These are phyloP conservation scores for Hypericum perforatum DNA, from an alignment of 345 rosid species.

Conservation along the genomic window DNA sequence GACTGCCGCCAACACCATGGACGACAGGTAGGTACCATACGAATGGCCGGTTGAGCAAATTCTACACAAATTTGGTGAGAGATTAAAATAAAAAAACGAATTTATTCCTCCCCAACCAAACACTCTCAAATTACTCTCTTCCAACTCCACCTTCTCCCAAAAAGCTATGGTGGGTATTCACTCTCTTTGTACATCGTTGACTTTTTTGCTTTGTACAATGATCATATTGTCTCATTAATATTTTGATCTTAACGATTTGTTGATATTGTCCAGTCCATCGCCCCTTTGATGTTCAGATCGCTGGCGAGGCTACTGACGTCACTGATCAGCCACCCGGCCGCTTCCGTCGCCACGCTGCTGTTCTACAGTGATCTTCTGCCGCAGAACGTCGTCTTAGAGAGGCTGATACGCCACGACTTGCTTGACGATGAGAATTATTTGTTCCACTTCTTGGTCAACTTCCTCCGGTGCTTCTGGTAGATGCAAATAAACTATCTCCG, in stretches of 20 bases:
- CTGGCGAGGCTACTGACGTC: constrained; percentile 24
- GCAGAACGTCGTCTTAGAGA: constrained; percentile 22
- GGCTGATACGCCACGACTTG: constrained; percentile 36
- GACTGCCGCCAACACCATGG: no score
- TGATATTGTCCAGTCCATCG: constrained; percentile 24
- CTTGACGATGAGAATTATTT: constrained; percentile 37
- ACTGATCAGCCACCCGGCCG: constrained; percentile 26
- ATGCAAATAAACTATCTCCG: neutral
- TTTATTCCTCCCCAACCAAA: no score
- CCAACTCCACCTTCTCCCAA: neutral
- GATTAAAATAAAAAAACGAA: no score
- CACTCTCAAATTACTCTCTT: no score
- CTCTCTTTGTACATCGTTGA: neutral
- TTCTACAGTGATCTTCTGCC: constrained; percentile 46
- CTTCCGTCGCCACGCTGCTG: constrained; percentile 32
- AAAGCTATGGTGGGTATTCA: constrained; percentile 26
- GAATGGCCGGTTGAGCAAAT: no score
- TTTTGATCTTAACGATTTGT: no score
- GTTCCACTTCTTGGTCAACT: constrained; percentile 42
- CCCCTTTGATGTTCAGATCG: constrained; percentile 35
- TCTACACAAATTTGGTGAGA: no score
- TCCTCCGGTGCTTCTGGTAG: constrained; percentile 47
- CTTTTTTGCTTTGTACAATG: no score
- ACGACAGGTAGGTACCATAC: no score
- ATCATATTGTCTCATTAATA: neutral